Evolutionary conservation across 345 rosid species (phyloP), one percentile per base, ranked within the genome.

Genomic region (Odontarrhena argentea): DNA sequence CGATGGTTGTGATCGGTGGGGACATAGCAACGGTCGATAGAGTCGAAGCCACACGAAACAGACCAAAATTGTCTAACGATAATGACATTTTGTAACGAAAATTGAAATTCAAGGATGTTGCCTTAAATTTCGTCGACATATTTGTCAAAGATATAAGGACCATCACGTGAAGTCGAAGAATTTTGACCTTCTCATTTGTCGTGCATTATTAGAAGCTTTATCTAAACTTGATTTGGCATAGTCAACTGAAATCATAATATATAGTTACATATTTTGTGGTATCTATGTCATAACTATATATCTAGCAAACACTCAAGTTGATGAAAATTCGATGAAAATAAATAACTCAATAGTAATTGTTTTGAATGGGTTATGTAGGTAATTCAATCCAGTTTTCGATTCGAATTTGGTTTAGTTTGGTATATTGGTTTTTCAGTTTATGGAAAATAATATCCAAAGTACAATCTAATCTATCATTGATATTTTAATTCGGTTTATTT

Each of bases 71-170:
- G 71, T 59, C 73, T 46, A 68, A 62, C 24, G 64, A 67, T 56
- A 54, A 45, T 30, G 69, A 74, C 68, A 18, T 48, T 74, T 60
- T 44, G 72, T 25, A 51, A 73, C 36, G 35, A 73, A 42, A 65
- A n/a, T 73, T 58, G 1, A 15, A 37, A 57, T 22, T 49, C 40
- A 65, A 72, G n/a, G 48, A 40, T 48, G 24, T 54, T 65, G 50
- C 72, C 77, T 66, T 73, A 58, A 66, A 66, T 66, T 66, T 43
- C 43, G 40, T 73, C 55, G 77, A 73, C 72, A 73, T 51, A 73
- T 51, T 7, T 73, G 71, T 66, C 71, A 44, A 73, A 60, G 22
- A 44, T 59, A 36, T 58, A 37, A 59, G 77, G 67, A 66, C 66
- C 77, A 66, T 44, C 71, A 59, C 77, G 56, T 73, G 54, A 42